phyloP scores from a whole-genome alignment of 2,329 filamentous ascomycete species.

The Colletotrichum gloeosporioides region DNA sequence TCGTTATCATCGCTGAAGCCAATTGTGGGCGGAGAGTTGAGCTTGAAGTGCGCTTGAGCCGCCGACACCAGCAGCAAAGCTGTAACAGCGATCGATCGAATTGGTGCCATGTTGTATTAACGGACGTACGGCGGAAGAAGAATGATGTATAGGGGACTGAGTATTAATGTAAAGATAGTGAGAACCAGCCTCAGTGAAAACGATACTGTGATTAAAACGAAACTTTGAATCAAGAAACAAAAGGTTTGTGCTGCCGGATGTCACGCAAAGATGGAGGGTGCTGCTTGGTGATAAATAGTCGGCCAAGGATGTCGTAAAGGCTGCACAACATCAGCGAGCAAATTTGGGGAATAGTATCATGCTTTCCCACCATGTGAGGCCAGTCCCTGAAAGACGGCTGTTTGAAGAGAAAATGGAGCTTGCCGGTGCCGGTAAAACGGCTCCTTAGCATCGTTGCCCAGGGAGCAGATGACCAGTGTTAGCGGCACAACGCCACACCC shows the following conservation, averaged over 20 bases:
- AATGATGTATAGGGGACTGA: not conserved
- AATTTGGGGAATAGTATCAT: not conserved
- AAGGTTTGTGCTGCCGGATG: not conserved
- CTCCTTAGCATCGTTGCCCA: not conserved
- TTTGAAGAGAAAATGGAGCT: not conserved
- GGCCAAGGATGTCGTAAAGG: not conserved
- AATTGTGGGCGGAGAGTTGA: conserved; percentile 51
- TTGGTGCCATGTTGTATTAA: not conserved
- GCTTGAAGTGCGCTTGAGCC: conserved; percentile 58
- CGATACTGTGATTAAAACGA: not conserved
- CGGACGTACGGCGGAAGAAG: not conserved
- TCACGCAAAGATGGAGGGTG: not conserved
- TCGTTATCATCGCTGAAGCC: conserved; percentile 45
- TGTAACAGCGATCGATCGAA: conserved; percentile 33
- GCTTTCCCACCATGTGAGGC: not conserved
- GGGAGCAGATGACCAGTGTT: not conserved
- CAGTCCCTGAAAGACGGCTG: not conserved
- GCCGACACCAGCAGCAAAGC: conserved; percentile 38
- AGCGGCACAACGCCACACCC: not conserved
- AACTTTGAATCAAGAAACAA: not conserved
- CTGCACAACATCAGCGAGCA: not conserved
- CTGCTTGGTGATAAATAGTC: not conserved
- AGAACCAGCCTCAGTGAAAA: not conserved
- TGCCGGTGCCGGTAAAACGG: not conserved
- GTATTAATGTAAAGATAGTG: not conserved